A percentile compares a stretch with the other conserved stretches of the same genome.
Evolutionary conservation across 306 rosid genomes (phyloP).

Genomic region (Pyrus betulifolia): DNA sequence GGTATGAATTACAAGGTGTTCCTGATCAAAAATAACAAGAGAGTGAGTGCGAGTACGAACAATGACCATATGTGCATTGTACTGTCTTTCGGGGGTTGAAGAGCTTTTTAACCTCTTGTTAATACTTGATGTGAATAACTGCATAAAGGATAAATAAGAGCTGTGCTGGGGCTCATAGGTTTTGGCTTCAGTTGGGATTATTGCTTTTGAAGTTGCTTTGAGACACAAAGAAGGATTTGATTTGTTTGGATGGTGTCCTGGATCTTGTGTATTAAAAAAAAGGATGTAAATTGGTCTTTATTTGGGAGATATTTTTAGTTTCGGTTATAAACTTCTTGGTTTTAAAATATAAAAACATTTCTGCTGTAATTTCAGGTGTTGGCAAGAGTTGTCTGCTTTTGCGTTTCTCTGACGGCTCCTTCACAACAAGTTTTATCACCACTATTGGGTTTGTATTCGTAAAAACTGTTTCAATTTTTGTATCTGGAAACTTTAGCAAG

Average conservation of each 20-base stretch:
- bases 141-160: background rate
- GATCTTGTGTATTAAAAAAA: background rate
- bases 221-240: background rate
- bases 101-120: background rate
- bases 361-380: slow-evolving; percentile 47
- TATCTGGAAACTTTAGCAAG: background rate
- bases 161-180: background rate
- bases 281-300: background rate
- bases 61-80: background rate
- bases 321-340: background rate
- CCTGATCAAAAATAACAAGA: too few species aligned
- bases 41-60: background rate
- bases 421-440: slow-evolving; percentile 73
- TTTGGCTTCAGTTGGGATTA: background rate
- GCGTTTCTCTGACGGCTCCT: slow-evolving; percentile 86
- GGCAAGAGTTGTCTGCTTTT: slow-evolving; percentile 82
- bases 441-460: slow-evolving; percentile 68
- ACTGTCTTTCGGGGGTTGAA: background rate
- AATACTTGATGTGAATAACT: background rate
- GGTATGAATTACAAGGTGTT: background rate
- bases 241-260: background rate
- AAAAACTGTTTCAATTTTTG: background rate
- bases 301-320: background rate
- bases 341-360: background rate
- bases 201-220: background rate